Evolutionary conservation across 768 basidiomycete genomes (phyloP).

Genomic region (Mycena haematopus): DNA sequence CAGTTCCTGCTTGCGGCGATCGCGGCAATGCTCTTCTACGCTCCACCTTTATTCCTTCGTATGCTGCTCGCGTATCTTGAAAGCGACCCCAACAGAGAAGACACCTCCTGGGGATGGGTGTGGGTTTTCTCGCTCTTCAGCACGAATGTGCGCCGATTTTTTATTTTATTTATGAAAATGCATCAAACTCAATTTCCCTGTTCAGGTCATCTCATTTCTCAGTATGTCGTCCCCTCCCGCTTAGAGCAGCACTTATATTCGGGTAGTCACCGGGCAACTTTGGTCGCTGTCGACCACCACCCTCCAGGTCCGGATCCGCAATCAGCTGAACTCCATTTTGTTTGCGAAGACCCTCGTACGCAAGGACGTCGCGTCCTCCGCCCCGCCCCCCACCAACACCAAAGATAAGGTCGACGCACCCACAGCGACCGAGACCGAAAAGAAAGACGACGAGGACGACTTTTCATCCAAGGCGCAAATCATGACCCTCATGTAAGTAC

Average conservation of each 20-base stretch:
- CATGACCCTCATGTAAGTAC: constrained; percentile 78
- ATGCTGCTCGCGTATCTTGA: constrained; percentile 67
- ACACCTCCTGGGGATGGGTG: constrained; percentile 71
- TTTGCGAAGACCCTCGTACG: constrained; percentile 76
- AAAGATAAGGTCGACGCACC: constrained; percentile 31
- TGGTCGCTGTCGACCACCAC: constrained; percentile 63
- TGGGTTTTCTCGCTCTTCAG: constrained; percentile 61
- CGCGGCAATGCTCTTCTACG: constrained; percentile 70
- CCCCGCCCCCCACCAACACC: constrained; percentile 35
- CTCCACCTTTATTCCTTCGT: constrained; percentile 63
- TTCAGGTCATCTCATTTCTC: neutral
- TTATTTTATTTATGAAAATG: neutral
- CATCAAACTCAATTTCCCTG: neutral
- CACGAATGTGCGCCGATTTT: constrained; percentile 41
- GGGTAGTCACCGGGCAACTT: constrained; percentile 58
- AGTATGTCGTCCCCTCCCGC: neutral
- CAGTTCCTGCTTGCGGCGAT: constrained; percentile 60
- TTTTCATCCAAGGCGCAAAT: constrained; percentile 79
- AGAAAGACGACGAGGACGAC: constrained; percentile 58
- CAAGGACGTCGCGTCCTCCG: constrained; percentile 77
- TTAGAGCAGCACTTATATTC: neutral
- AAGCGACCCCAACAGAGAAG: constrained; percentile 55
- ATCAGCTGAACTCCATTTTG: constrained; percentile 70
- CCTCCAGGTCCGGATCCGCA: constrained; percentile 62
- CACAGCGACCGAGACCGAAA: constrained; percentile 24